These are phyloP conservation scores for Lipomyces japonicus DNA, from an alignment of 805 yeast species.

Conservation along the genomic window DNA sequence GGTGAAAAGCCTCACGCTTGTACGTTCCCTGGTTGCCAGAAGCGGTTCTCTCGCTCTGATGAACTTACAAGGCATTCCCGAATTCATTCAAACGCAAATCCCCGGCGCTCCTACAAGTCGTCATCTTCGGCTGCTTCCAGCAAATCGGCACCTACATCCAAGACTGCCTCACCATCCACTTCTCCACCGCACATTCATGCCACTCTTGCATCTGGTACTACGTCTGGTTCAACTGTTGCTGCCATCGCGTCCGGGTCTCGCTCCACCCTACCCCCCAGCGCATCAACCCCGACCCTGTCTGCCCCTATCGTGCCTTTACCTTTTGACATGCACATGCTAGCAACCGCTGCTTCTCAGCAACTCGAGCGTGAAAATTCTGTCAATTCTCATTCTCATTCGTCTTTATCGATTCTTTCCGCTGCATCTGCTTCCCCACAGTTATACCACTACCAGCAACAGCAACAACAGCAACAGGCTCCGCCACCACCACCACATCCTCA, in stretches of 20 bases:
- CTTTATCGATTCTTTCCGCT: conserved; percentile 25
- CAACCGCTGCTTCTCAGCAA: conserved; percentile 46
- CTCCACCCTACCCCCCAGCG: conserved; percentile 3
- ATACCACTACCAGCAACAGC: conserved; percentile 7
- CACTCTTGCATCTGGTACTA: conserved; percentile 3
- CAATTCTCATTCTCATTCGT: conserved; percentile 24
- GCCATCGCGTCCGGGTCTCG: background rate
- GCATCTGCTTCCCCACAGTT: conserved; percentile 6
- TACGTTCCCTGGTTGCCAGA: conserved; percentile 76
- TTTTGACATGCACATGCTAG: conserved; percentile 43
- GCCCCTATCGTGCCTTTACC: conserved; percentile 18
- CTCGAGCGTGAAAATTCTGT: conserved; percentile 37
- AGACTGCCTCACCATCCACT: conserved; percentile 20
- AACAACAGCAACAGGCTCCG: background rate
- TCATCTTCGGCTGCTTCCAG: conserved; percentile 2
- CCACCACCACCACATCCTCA: conserved; percentile 25
- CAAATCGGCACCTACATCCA: conserved; percentile 17
- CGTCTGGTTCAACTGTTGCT: background rate
- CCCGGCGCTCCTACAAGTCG: conserved; percentile 32
- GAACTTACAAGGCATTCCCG: conserved; percentile 83
- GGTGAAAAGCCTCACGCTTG: conserved; percentile 91
- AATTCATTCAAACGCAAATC: conserved; percentile 54
- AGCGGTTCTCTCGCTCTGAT: conserved; percentile 75
- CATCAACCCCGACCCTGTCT: conserved; percentile 8
- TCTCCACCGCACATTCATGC: conserved; percentile 24